Evolutionary conservation across 2,329 filamentous ascomycete species (phyloP), one percentile per base, ranked within the genome.

Genomic region (Emmonsiellopsis sp.): DNA sequence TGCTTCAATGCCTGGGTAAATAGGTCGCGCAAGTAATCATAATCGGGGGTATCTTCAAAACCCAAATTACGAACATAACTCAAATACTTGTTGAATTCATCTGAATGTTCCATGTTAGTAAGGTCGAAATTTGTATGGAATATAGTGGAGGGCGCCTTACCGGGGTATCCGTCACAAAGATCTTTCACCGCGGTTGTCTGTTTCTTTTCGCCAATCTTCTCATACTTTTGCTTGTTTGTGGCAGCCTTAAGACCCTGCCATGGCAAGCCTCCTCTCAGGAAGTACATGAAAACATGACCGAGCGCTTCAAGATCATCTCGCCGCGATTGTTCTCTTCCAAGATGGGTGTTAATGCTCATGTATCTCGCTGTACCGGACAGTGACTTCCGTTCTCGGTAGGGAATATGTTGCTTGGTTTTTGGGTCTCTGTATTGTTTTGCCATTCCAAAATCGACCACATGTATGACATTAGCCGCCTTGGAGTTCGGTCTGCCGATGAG

Each of bases 141-240:
- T 27, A 27, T 27, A 27, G 21, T 5, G 21, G 21, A 27, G 21
- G 21, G 21, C 21, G 3, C 69, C 73, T 42, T 76, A 84, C 81
- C 81, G 60, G 93, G 92, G 74, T 95, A 97, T 50, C 89, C 87
- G 63, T 96, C 91, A 69, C 92, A 97, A 13, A 98, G 82, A 64
- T 98, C 93, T 76, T 96, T 95, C 75, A 98, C 94, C 5, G 83
- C 82, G 21, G 93, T 97, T 0, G 92, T 96, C 76, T 97, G 93
- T 78, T 98, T 98, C 86, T 98, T 97, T 79, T 98, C 92, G 45
- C 93, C 93, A 72, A 98, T 98, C 81, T 97, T 97, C 76, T 98
- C 93, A 70, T 98, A 98, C 76, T 98, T 98, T 70, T 98, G 93
- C 82, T 98, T 85, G 73, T 85, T 85, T 53, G 82, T 85, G 13